Percentiles rank a stretch among this genome's conserved stretches.
phyloP scores from a whole-genome alignment of 1,284 basidiomycete genomes.

The Heliocybe sulcata region DNA sequence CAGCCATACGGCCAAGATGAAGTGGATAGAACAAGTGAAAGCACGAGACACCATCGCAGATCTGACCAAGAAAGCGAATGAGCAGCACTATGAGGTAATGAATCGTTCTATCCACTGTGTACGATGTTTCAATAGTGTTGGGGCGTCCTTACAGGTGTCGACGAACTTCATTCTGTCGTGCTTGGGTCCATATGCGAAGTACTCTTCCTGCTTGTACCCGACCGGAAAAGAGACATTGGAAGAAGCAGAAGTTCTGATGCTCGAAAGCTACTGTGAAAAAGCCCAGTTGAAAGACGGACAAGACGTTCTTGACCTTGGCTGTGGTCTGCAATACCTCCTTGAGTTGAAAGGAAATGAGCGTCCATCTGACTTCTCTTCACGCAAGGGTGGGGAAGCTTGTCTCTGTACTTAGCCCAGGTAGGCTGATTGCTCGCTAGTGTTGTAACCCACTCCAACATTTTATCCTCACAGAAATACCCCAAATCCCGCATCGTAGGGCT shows the following conservation, averaged over 20 bases:
- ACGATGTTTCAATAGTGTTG: no score
- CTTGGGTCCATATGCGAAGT: constrained; percentile 57
- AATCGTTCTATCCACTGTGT: no score
- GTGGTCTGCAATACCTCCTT: constrained; percentile 33
- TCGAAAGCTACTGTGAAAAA: constrained; percentile 67
- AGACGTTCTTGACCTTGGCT: constrained; percentile 68
- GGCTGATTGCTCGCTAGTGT: constrained; percentile 7
- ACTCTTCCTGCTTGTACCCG: constrained; percentile 68
- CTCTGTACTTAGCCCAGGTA: constrained; percentile 63
- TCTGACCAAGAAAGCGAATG: constrained; percentile 65
- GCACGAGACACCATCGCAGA: constrained; percentile 53
- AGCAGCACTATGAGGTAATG: constrained; percentile 79
- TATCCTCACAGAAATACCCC: constrained; percentile 52
- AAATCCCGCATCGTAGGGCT: constrained; percentile 58
- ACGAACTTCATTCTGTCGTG: constrained; percentile 64
- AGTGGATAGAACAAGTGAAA: constrained; percentile 49
- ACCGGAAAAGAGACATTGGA: constrained; percentile 59
- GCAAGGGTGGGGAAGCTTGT: constrained; percentile 67
- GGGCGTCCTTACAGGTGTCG: constrained; percentile 54
- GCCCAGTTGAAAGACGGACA: constrained; percentile 60
- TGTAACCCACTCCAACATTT: neutral
- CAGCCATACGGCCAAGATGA: constrained; percentile 65
- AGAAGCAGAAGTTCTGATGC: constrained; percentile 65
- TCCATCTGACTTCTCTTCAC: constrained; percentile 1
- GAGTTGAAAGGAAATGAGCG: neutral